Conservation (phyloP, 1,284 basidiomycete species). For the Cystobasidium slooffiae region DNA sequence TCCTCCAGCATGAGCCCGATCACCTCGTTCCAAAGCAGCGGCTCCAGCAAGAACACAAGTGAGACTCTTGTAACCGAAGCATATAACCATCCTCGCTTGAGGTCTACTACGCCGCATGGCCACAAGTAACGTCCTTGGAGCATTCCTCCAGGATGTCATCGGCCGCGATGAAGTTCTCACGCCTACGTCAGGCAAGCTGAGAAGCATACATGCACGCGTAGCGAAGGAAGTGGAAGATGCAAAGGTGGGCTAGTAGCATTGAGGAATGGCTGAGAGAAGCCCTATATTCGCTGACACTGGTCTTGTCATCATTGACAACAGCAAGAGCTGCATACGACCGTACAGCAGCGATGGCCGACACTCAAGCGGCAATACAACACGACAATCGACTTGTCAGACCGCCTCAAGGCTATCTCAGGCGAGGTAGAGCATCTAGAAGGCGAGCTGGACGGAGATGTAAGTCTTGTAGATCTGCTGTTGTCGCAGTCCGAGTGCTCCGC, state of each 20-base stretch:
- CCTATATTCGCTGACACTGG: not conserved
- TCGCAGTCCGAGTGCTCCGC: not conserved
- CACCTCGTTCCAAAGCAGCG: no score
- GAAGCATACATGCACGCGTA: conserved; percentile 26
- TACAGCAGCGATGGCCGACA: conserved; percentile 37
- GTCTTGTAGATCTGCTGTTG: not conserved
- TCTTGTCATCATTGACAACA: not conserved
- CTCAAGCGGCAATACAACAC: conserved; percentile 26
- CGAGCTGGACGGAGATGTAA: conserved; percentile 28
- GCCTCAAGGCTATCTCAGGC: conserved; percentile 8
- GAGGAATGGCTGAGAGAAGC: not conserved
- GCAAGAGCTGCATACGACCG: conserved; percentile 36
- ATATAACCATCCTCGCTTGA: not conserved
- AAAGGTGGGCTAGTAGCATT: conserved; percentile 13
- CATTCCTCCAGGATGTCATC: conserved; percentile 33
- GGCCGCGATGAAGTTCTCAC: conserved; percentile 24
- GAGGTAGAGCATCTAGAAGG: conserved; percentile 8
- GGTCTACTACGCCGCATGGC: not conserved
- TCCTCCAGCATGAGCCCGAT: no score
- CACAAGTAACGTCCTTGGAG: not conserved
- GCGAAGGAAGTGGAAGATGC: conserved; percentile 24
- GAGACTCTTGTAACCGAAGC: not conserved
- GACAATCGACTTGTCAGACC: conserved; percentile 18
- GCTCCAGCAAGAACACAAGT: no score
- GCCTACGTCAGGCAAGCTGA: conserved; percentile 20